phyloP scores from a whole-genome alignment of 352 stramenopile species.

The Phytophthora pluvialis region DNA sequence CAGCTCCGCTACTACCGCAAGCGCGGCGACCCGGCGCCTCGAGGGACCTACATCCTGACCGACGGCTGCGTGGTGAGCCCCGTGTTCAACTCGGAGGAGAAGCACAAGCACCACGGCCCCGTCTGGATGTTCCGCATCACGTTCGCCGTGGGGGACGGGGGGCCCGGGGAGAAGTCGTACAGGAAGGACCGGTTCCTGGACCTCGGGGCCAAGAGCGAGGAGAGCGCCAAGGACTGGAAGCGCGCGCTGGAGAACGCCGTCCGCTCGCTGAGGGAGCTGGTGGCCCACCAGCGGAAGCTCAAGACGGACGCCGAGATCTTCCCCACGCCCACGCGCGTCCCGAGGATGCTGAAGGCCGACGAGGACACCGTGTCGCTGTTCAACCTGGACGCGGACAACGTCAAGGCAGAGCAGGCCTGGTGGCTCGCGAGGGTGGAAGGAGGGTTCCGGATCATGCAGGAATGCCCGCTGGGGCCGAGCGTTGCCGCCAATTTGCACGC shows the following conservation, averaged over 20 bases:
- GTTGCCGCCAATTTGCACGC: slow-evolving; percentile 80
- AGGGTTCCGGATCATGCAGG: slow-evolving; percentile 85
- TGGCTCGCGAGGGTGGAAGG: slow-evolving; percentile 86
- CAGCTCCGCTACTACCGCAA: slow-evolving; percentile 90
- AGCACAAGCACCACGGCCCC: slow-evolving; percentile 86
- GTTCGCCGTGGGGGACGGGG: slow-evolving; percentile 70
- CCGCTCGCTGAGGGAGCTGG: slow-evolving; percentile 74
- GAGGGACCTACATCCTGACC: slow-evolving; percentile 87
- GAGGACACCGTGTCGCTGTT: slow-evolving; percentile 88
- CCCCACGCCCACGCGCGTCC: slow-evolving; percentile 66
- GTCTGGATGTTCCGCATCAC: slow-evolving; percentile 93
- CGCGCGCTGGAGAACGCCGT: slow-evolving; percentile 81
- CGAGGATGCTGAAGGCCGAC: slow-evolving; percentile 74
- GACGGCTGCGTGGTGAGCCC: slow-evolving; percentile 77
- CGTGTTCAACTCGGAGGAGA: slow-evolving; percentile 90
- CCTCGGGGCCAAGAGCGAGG: slow-evolving; percentile 86
- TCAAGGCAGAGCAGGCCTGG: slow-evolving; percentile 85
- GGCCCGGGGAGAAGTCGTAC: slow-evolving; percentile 81
- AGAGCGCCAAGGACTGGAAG: slow-evolving; percentile 84
- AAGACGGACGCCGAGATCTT: slow-evolving; percentile 81
- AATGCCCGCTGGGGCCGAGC: slow-evolving; percentile 82
- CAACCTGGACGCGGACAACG: slow-evolving; percentile 87
- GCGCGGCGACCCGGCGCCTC: slow-evolving; percentile 79
- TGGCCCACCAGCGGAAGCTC: slow-evolving; percentile 76
- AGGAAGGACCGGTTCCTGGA: slow-evolving; percentile 91